Evolutionary conservation across 2,329 filamentous ascomycete genomes (phyloP), one percentile per base, ranked within the genome.

Genomic region (Fusarium irregulare): DNA sequence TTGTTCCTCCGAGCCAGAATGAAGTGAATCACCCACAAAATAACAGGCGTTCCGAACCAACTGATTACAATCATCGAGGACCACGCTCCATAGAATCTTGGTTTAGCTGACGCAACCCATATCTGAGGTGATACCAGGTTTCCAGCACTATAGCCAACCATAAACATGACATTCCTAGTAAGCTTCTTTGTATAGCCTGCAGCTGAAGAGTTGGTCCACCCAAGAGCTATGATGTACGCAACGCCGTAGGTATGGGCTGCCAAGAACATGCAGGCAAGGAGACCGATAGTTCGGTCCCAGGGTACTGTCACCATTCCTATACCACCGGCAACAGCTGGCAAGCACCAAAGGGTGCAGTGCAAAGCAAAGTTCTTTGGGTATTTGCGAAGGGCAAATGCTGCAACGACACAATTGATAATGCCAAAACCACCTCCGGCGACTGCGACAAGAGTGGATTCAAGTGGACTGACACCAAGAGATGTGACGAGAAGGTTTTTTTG

Each of bases 101-200:
- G 76, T 0, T 66, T 72, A 13, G 72, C 73, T 71, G 68, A 75
- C 0, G 70, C 66, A 3, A 73, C 73, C 77, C 77, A 82, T 5
- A 81, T 77, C 60, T 81, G 80, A 3, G 80, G 80, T 2, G 77
- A 78, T 3, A 80, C 73, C 9, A 82, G 76, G 30, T 79, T 81
- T 6, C 75, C 75, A 2, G 79, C 60, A 12, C 77, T 76, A 12
- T 79, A 79, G 1, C 79, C 81, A 1, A 81, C 62, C 73, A 81
- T 80, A 50, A 80, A 81, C 72, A 82, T 75, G 14, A 77, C 80
- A 13, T 80, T 81, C 2, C 80, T 76, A 5, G 81, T 82, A 4
- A 82, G 78, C 64, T 83, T 83, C 70, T 83, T 83, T 5, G 60
- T 64, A 7, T 64, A 64, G 4, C 60, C 60, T 7, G 60, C 60